Evolutionary conservation across 805 yeast species (phyloP), one percentile per base, ranked within the genome.

Genomic region (Candida yuanshanica): DNA sequence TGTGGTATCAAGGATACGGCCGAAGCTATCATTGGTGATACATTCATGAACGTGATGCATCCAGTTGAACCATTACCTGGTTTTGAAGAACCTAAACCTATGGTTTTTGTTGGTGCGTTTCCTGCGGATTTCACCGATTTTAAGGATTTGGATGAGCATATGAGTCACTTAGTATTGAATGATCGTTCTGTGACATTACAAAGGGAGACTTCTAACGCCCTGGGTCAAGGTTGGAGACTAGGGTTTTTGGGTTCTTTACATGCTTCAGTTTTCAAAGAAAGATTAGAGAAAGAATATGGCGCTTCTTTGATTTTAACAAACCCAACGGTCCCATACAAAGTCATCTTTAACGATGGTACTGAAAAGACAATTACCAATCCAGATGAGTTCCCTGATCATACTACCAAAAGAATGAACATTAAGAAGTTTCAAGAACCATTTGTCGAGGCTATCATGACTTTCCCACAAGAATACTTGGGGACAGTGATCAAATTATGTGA

Each of bases 61-160:
- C 72, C 70, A 32, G 79, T 84, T 2, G 86, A 81, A 47, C 82
- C 96, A 2, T 69, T 91, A 20, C 96, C 95, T 1, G 98, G 98
- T 1, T 93, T 91, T 60, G 97, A 90, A 62, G 96, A 88, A 53
- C 90, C 95, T 1, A 90, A 93, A 61, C 96, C 98, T 1, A 93
- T 93, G 98, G 98, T 91, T 8, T 93, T 91, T 60, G 95, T 91
- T 37, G 98, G 98, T 12, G 99, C 98, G 0, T 91, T 88, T 53
- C 98, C 99, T 0, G 93, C 96, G 0, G 96, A 91, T 55, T 96
- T 96, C 5, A 74, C 83, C 0, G 96, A 91, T 53, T 91, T 91
- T 60, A 84, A 85, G 46, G 82, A 76, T 21, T 72, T 91, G 69
- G 95, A 93, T 56, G 98, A 93, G 53, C 83, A 89, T 59, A 79